phyloP scores from a whole-genome alignment of 2,329 filamentous ascomycete species.

The Tolypocladium nubicola region DNA sequence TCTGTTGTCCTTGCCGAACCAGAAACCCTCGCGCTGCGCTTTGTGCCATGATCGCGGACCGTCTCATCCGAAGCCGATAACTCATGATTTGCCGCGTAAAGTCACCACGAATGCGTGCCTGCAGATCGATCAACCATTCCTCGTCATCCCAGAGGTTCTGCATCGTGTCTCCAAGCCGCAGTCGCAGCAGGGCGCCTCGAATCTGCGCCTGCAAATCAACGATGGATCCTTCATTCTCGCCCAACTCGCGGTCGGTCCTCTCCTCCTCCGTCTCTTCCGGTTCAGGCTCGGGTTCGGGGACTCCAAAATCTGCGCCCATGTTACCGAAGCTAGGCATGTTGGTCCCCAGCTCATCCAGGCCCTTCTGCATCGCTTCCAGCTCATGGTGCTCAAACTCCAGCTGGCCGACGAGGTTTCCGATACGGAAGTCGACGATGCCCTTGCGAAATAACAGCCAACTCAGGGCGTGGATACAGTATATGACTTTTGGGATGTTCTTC shows the following conservation, averaged over 20 bases:
- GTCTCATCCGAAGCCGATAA: constrained; percentile 74
- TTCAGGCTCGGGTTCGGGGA: constrained; percentile 61
- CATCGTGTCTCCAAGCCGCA: constrained; percentile 75
- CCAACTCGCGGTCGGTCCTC: constrained; percentile 69
- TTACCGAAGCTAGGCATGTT: constrained; percentile 97
- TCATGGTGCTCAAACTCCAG: constrained; percentile 97
- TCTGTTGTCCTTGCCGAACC: constrained; percentile 50
- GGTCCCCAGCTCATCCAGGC: constrained; percentile 86
- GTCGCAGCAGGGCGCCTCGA: constrained; percentile 66
- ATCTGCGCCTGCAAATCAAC: constrained; percentile 79
- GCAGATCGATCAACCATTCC: constrained; percentile 65
- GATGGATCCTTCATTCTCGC: constrained; percentile 62
- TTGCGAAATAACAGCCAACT: constrained; percentile 97
- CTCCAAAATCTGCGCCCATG: constrained; percentile 91
- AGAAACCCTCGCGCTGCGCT: constrained; percentile 68
- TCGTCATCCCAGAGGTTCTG: constrained; percentile 83
- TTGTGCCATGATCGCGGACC: constrained; percentile 71
- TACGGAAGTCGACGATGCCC: constrained; percentile 88
- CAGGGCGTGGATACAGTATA: constrained; percentile 94
- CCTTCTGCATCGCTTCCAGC: constrained; percentile 92
- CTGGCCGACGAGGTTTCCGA: constrained; percentile 92
- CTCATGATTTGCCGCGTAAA: constrained; percentile 74
- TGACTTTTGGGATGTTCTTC: constrained; percentile 98
- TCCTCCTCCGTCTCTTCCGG: constrained; percentile 87
- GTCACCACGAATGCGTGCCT: constrained; percentile 78